These are phyloP conservation scores for Rhodotorula sp. DNA, from an alignment of 1,284 basidiomycete genomes.

Conservation along the genomic window DNA sequence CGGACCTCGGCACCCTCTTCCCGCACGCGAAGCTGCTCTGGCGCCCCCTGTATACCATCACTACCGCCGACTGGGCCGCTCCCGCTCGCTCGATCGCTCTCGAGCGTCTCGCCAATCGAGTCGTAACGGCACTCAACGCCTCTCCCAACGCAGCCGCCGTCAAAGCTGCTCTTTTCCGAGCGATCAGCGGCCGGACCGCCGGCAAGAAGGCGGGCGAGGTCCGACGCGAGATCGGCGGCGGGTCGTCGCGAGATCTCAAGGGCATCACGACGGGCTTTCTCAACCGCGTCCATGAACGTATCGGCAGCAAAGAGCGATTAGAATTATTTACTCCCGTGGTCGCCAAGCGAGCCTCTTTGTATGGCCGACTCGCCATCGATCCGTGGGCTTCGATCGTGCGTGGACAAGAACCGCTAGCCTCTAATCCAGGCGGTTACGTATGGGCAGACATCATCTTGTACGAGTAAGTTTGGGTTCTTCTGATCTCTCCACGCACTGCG, in stretches of 20 bases:
- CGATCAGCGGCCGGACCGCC: too few species aligned
- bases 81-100: constrained; percentile 32
- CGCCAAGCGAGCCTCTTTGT: not conserved
- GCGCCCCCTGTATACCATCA: constrained; percentile 32
- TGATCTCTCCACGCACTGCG: too few species aligned
- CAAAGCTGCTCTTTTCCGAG: not conserved
- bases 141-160: constrained; percentile 8
- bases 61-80: constrained; percentile 9
- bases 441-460: constrained; percentile 39
- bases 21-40: constrained; percentile 29
- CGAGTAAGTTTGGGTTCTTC: constrained; percentile 15
- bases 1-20: constrained; percentile 28
- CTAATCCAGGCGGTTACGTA: constrained; percentile 26
- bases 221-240: not conserved
- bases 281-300: constrained; percentile 33
- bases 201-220: not conserved
- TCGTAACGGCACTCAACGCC: constrained; percentile 25
- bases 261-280: constrained; percentile 24
- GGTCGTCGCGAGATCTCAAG: not conserved
- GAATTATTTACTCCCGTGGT: constrained; percentile 1
- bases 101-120: constrained; percentile 28
- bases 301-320: constrained; percentile 24
- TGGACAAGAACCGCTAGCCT: constrained; percentile 27
- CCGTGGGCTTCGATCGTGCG: constrained; percentile 26
- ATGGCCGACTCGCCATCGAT: not conserved